Conservation (phyloP, 306 rosid species). For the Cucurbita argyrosperma region DNA sequence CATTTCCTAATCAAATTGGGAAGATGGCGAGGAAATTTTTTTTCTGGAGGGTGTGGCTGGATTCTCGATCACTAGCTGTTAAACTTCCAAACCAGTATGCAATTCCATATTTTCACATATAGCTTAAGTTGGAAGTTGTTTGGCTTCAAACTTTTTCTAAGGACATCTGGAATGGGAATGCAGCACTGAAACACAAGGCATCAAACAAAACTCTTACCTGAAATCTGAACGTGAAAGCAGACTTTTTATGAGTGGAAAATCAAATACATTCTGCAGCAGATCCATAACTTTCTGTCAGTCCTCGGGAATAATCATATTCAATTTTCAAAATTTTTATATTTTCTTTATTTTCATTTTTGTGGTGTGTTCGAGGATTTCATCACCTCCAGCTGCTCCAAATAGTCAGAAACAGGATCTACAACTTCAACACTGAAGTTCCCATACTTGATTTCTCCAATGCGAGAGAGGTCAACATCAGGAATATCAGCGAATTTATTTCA, state of each 20-base stretch:
- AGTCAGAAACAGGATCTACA: conserved; percentile 79
- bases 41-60: neutral
- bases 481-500: conserved; percentile 67
- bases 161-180: too few relatives aligned
- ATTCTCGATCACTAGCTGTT: neutral
- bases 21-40: neutral
- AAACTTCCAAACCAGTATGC: neutral
- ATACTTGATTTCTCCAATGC: conserved; percentile 46
- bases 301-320: conserved; percentile 10
- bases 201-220: conserved; percentile 32
- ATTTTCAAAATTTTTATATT: neutral
- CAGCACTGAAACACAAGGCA: neutral
- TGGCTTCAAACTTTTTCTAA: too few relatives aligned
- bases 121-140: too few relatives aligned
- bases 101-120: neutral
- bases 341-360: neutral
- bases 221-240: conserved; percentile 65
- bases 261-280: conserved; percentile 72
- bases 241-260: conserved; percentile 62
- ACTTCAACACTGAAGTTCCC: conserved; percentile 88
- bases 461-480: conserved; percentile 79
- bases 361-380: neutral
- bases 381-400: conserved; percentile 87
- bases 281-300: conserved; percentile 12
- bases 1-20: neutral